Base-by-base conservation (phyloP, 192 early-diverging fungal species). In the Backusella tuberculispora region DNA sequence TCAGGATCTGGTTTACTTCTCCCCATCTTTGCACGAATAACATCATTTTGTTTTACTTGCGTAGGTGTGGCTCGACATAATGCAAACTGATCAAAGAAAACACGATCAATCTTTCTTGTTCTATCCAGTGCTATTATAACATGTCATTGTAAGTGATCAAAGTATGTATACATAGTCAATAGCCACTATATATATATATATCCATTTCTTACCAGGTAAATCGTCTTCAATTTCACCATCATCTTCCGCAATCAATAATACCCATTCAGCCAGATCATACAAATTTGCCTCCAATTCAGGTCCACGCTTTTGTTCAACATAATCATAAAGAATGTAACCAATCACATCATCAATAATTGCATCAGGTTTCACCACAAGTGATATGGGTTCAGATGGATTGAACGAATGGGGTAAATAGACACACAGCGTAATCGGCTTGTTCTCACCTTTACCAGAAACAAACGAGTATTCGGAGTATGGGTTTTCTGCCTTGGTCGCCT, bases 161-260 rank as follows among this genome's bases (percentile, higher is more conserved):
- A 40, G n/a, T 47, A 17, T 12, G 9, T 43, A 60, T 17, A 46
- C 10, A 66, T 37, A 24, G 6, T 19, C 19, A 6, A 6, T 63
- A 74, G 29, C 8, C n/a, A n/a, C n/a, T n/a, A 13, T 10, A 8
- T 29, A 38, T 43, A 1, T 44, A 12, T 4, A 47, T 15, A 3
- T 24, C 67, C 0, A 10, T 26, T 6, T 47, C 73, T 46, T 84
- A 94, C 93, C 92, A 44, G 97, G 97, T 78, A 99, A 92, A 81
- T 99, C 96, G 42, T 98, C 96, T 76, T 99, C 98, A 43, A 99
- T 91, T 45, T 90, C 90, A 21, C 98, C 98, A 83, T 98, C 98
- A 72, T 96, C 95, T 75, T 98, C 97, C 0, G 92, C 95, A 77
- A 99, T 98, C 45, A 94, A 85, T 78, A 99, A 81, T 19, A 90